phyloP scores from a whole-genome alignment of 192 early-diverging fungal species.

The Coemansia sp. region DNA sequence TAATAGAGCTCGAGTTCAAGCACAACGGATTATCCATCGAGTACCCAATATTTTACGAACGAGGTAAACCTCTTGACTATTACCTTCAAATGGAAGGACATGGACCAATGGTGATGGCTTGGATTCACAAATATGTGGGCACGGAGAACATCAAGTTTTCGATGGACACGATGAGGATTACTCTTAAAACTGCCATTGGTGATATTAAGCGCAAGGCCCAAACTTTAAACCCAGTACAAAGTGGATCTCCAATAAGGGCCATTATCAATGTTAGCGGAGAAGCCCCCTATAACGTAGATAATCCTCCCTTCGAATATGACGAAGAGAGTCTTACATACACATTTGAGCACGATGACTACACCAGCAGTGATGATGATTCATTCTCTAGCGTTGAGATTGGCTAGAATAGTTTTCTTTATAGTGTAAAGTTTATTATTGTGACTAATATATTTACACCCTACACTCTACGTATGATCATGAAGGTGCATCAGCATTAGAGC shows the following conservation, averaged over 20 bases:
- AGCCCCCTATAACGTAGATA: neutral
- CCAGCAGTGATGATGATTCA: neutral
- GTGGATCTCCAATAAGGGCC: neutral
- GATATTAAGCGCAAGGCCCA: neutral
- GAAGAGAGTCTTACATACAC: neutral
- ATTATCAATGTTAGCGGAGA: neutral
- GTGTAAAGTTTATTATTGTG: neutral
- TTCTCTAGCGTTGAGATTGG: neutral
- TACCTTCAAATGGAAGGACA: neutral
- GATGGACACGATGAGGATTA: neutral
- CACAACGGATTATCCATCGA: neutral
- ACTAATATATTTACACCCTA: neutral
- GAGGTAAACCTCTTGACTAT: neutral
- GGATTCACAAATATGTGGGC: neutral
- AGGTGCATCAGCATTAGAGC: too few species aligned
- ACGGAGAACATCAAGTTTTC: neutral
- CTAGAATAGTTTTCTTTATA: neutral
- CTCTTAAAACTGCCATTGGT: neutral
- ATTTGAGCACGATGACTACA: neutral
- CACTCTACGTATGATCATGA: too few species aligned
- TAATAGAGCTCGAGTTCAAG: neutral
- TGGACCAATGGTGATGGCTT: neutral
- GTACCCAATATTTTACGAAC: neutral
- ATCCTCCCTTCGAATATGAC: neutral
- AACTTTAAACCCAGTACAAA: neutral